phyloP scores from a whole-genome alignment of 805 yeast species.

The Candida sphagnicola region DNA sequence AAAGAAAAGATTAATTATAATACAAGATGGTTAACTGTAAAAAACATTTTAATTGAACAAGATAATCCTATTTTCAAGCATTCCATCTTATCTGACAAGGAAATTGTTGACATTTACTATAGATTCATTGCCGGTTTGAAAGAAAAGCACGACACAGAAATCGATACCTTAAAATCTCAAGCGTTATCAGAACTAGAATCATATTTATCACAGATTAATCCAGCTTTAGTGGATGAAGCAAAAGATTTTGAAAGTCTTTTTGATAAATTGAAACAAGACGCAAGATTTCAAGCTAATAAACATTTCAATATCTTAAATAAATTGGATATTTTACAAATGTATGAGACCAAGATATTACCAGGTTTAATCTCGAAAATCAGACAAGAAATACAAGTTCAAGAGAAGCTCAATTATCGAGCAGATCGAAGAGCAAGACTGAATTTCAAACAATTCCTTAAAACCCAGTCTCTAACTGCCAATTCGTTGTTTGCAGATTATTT shows the following conservation, averaged over 20 bases:
- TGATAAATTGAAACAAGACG: conserved; percentile 35
- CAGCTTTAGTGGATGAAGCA: conserved; percentile 20
- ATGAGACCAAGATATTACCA: conserved; percentile 36
- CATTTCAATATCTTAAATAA: conserved; percentile 50
- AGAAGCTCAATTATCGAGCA: conserved; percentile 42
- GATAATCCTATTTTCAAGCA: conserved; percentile 66
- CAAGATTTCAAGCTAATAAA: conserved; percentile 55
- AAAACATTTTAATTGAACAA: conserved; percentile 44
- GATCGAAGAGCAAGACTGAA: conserved; percentile 67
- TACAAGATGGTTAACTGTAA: conserved; percentile 63
- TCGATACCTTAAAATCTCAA: conserved; percentile 30
- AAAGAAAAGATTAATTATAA: conserved; percentile 43
- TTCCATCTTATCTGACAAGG: conserved; percentile 53
- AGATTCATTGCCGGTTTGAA: conserved; percentile 45
- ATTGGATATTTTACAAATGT: conserved; percentile 57
- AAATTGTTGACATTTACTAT: conserved; percentile 51
- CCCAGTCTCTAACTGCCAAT: conserved; percentile 35
- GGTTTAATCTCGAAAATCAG: conserved; percentile 16
- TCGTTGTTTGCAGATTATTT: conserved; percentile 59
- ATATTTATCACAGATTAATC: conserved; percentile 41
- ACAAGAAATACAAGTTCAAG: conserved; percentile 16
- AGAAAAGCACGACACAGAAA: conserved; percentile 19
- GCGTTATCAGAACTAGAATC: conserved; percentile 52
- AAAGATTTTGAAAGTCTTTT: conserved; percentile 38
- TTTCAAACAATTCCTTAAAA: conserved; percentile 46